Evolutionary conservation across 139 green algal genomes (phyloP).

Genomic region (Coccomyxa sp.): DNA sequence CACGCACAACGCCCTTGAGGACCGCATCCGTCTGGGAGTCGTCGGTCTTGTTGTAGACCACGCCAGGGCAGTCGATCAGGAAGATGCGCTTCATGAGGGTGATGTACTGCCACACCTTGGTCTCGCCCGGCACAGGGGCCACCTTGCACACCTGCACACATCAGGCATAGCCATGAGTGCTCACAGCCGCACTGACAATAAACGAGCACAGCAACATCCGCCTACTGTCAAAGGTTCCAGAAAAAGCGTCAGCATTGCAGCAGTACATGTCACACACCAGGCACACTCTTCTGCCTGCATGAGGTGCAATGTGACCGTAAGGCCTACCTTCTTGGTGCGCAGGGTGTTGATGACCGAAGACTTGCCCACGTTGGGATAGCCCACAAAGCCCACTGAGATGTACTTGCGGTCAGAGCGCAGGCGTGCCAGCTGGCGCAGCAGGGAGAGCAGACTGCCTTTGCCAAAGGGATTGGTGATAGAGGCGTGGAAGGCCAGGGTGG

Average conservation of each 20-base stretch:
- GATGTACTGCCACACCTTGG: conserved; percentile 99
- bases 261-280: too few species aligned
- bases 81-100: conserved; percentile 99
- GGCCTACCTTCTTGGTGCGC: conserved; percentile 85
- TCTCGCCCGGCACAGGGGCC: conserved; percentile 94
- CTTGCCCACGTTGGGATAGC: conserved; percentile 99
- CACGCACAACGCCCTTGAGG: conserved; percentile 94
- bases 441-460: conserved; percentile 84
- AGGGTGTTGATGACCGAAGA: conserved; percentile 99
- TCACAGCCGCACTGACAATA: too few species aligned
- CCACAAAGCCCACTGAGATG: conserved; percentile 96
- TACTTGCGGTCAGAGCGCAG: conserved; percentile 94
- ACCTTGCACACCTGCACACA: conserved; percentile 87
- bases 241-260: conserved; percentile 1
- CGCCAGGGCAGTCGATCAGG: conserved; percentile 97
- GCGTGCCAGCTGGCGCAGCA: conserved; percentile 85
- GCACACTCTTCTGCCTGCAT: too few species aligned
- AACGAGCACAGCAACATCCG: background rate
- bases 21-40: conserved; percentile 87
- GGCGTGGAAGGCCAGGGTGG: conserved; percentile 96
- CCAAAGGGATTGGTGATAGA: conserved; percentile 96
- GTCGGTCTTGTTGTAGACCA: conserved; percentile 87
- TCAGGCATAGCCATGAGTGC: too few species aligned
- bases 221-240: background rate
- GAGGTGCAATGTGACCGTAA: too few species aligned